Evolutionary conservation across 2,329 filamentous ascomycete species (phyloP), one percentile per base, ranked within the genome.

Genomic region (Cordyceps farinosa): DNA sequence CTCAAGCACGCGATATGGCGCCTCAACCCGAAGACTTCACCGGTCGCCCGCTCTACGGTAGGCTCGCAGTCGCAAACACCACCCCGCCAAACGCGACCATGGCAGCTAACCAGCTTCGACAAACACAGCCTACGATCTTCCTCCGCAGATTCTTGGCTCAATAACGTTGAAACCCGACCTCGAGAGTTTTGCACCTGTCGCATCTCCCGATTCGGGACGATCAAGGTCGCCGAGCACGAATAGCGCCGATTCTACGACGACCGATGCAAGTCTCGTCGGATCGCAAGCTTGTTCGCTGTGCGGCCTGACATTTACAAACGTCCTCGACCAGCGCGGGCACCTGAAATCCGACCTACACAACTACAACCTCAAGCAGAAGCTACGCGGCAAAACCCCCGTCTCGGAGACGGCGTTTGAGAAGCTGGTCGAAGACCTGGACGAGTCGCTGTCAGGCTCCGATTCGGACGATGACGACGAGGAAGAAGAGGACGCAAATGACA

Each of bases 321-420:
- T 96, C 8, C 82, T 87, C 65, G 94, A 98, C 66, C 94, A 98
- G 73, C 86, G 91, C 65, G 84, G 86, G 64, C 95, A 99, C 76
- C 87, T 91, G 64, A 90, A 91, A 70, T 97, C 94, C 10, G 95
- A 99, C 71, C 82, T 96, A 55, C 95, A 99, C 75, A 85, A 89
- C 67, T 99, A 97, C 78, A 99, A 99, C 73, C 78, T 98, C 65
- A 98, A 97, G 77, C 90, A 94, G 73, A 96, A 91, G 79, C 79
- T 97, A 63, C 87, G 91, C 53, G 91, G 91, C 0, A 82, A 83
- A 64, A 83, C 82, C 10, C 77, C 90, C 0, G 89, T 97, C 1
- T 85, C 86, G 1, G 95, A 99, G 72, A 75, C 73, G 8, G 92
- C 97, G 40, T 99, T 99, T 68, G 91, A 95, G 73, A 91, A 89